phyloP scores from a whole-genome alignment of 768 basidiomycete species.

The Pleurotus tuoliensis region DNA sequence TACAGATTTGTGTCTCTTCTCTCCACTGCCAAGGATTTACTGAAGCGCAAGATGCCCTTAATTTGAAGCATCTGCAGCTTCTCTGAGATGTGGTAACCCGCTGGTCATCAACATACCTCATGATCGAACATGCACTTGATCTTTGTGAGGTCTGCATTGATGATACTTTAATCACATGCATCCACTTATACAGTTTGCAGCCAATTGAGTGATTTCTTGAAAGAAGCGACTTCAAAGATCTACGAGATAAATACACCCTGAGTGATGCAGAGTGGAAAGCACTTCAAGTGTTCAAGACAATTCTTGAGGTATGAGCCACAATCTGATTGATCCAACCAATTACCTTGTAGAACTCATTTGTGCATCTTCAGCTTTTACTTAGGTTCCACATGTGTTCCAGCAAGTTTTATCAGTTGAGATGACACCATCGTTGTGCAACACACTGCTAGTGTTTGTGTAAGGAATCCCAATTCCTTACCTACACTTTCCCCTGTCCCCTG shows the following conservation, averaged over 20 bases:
- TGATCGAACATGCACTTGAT: constrained; percentile 22
- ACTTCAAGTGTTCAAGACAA: constrained; percentile 15
- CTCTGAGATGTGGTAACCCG: constrained; percentile 23
- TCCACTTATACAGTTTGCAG: constrained; percentile 13
- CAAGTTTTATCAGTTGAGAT: too few relatives aligned
- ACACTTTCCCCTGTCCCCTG: too few relatives aligned
- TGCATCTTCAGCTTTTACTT: too few relatives aligned
- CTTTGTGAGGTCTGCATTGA: constrained; percentile 14
- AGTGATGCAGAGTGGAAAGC: constrained; percentile 19
- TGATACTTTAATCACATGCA: neutral
- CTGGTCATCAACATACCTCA: constrained; percentile 27
- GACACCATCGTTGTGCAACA: too few relatives aligned
- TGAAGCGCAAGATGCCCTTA: neutral
- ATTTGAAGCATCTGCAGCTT: constrained; percentile 19
- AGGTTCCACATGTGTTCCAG: too few relatives aligned
- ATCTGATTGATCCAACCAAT: too few relatives aligned
- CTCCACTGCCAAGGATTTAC: neutral
- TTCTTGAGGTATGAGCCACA: too few relatives aligned
- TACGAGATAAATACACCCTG: constrained; percentile 15
- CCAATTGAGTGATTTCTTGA: constrained; percentile 18
- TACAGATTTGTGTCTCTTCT: neutral
- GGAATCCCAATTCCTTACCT: too few relatives aligned
- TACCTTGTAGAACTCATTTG: too few relatives aligned
- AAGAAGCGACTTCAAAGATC: constrained; percentile 16
- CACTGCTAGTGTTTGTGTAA: too few relatives aligned